A percentile compares a stretch with the other conserved stretches of the same genome.
Evolutionary conservation across 768 basidiomycete species (phyloP).

Genomic region (Dentipellis sp.): DNA sequence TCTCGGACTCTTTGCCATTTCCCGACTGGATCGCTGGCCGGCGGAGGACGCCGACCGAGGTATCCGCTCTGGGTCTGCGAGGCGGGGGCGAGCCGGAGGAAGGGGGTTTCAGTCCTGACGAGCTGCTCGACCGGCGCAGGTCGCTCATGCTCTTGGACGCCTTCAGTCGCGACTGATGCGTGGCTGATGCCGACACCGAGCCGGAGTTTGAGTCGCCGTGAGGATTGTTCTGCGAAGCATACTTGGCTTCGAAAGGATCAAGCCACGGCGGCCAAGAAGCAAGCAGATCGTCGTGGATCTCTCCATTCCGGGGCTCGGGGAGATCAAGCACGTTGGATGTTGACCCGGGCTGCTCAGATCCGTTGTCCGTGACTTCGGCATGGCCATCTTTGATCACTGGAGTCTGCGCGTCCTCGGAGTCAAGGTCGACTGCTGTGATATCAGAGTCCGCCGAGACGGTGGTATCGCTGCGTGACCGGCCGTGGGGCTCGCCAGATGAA

Average conservation of each 20-base stretch:
- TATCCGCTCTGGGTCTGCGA: conserved; percentile 3
- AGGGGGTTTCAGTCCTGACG: background rate
- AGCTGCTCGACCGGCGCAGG: background rate
- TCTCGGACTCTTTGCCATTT: conserved; percentile 13
- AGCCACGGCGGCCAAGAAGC: background rate
- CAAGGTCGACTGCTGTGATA: conserved; percentile 34
- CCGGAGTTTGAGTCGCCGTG: background rate
- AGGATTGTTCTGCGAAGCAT: background rate
- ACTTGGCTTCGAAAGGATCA: background rate
- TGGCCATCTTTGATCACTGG: background rate
- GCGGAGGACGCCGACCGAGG: conserved; percentile 7
- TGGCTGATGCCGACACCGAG: background rate
- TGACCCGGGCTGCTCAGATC: background rate
- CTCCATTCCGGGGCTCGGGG: conserved; percentile 1
- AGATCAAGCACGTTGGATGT: background rate
- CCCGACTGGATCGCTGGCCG: conserved; percentile 1
- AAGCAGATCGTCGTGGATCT: background rate
- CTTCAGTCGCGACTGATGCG: conserved; percentile 3
- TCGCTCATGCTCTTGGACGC: conserved; percentile 14
- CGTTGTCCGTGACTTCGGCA: background rate
- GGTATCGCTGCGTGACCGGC: conserved; percentile 27
- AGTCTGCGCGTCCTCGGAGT: background rate
- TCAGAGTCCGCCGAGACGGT: conserved; percentile 66
- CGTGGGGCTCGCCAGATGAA: conserved; percentile 7
- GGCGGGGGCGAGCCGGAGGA: background rate